These are phyloP conservation scores for Dryas alaskensis DNA, from an alignment of 306 rosid genomes.

Conservation along the genomic window DNA sequence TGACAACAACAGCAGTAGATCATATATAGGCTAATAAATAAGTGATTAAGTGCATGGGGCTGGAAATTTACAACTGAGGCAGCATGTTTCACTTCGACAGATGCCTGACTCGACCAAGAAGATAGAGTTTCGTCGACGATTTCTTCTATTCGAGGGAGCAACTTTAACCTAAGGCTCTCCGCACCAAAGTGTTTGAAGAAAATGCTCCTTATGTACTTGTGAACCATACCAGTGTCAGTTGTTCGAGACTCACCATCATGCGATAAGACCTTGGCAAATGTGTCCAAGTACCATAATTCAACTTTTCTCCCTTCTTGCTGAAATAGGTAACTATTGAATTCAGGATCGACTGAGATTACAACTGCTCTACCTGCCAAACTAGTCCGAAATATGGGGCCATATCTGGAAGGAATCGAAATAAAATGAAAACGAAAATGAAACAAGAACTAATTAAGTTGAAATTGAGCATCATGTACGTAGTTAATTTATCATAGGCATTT, in stretches of 20 bases:
- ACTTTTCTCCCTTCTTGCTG: conserved; percentile 40
- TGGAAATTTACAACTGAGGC: conserved; percentile 25
- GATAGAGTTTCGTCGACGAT: conserved; percentile 13
- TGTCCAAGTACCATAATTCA: conserved; percentile 37
- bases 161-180: conserved; percentile 28
- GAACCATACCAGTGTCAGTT: conserved; percentile 17
- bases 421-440: too few species aligned
- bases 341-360: conserved; percentile 33
- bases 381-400: conserved; percentile 41
- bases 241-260: conserved; percentile 25
- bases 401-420: conserved; percentile 21
- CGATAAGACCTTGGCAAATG: conserved; percentile 23
- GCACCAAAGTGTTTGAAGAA: conserved; percentile 38
- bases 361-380: conserved; percentile 29
- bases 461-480: too few species aligned
- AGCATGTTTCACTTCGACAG: conserved; percentile 37
- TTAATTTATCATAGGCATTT: too few species aligned
- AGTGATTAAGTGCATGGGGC: neutral
- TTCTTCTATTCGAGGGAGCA: conserved; percentile 33
- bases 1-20: neutral
- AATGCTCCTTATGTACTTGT: conserved; percentile 37
- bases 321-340: conserved; percentile 25
- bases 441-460: too few species aligned
- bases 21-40: neutral
- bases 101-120: conserved; percentile 32